Evolutionary conservation across 768 basidiomycete genomes (phyloP), one percentile per base, ranked within the genome.

Genomic region (Austroboletus eburneus): DNA sequence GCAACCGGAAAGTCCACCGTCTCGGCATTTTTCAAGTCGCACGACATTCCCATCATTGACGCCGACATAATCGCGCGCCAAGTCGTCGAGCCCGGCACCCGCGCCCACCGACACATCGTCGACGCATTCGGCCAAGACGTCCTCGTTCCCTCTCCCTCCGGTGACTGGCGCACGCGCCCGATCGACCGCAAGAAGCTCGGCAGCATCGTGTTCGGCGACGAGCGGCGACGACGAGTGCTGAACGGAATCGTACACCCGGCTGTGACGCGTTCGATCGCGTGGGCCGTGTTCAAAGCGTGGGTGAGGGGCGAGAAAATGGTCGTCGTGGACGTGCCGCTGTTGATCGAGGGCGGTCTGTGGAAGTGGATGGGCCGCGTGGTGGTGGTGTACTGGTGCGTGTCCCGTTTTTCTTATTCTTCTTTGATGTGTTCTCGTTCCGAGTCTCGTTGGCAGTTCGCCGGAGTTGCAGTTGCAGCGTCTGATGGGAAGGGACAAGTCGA

Each of bases 1-100:
- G 91, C 93, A 18, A 93, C 92, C 7, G 93, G 95, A 43, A 99
- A 99, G 70, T 96, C 94, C 1, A 88, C 92, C 12, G 96, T 93
- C 10, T 90, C 93, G 0, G 67, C 69, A 7, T 72, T 93, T 34
- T 73, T 98, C 29, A 75, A 76, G 42, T 70, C 74, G 0, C 82
- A 82, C 55, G 57, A 65, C 24, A 69, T 98, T 24, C 89, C 91
- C n/a, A 71, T 98, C 55, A 78, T 98, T 56, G 96, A 99, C 62
- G 93, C 95, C 2, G 95, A 98, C 72, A 52, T 89, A 14, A 75
- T 98, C 41, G 91, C 94, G 3, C 85, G 93, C 32, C 69, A 83
- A 55, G 92, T 88, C 46, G 87, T 97, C 46, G 76, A 80, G 49
- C 93, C 93, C 2, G 89, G 91, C 37, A 88, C 89, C 12, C 76